phyloP scores from a whole-genome alignment of 106 monocot genomes.

The Allium fistulosum region DNA sequence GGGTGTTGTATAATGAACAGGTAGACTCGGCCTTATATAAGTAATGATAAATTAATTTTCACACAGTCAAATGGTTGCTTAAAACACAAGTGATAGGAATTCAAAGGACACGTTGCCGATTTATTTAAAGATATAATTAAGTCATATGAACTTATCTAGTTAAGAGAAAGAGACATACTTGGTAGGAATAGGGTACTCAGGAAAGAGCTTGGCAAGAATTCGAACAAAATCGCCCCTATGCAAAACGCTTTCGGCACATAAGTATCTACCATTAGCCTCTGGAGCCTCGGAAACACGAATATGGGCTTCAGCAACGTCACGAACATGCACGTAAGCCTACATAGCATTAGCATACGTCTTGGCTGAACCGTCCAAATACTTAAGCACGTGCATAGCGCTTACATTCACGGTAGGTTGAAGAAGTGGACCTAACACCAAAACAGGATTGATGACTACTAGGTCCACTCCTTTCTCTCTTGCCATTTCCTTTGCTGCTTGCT shows the following conservation, averaged over 20 bases:
- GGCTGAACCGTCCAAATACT: slow-evolving; percentile 40
- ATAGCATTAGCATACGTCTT: slow-evolving; percentile 61
- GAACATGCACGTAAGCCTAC: slow-evolving; percentile 57
- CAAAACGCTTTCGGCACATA: slow-evolving; percentile 52
- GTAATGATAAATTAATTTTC: too few relatives aligned
- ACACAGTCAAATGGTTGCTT: too few relatives aligned
- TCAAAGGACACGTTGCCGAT: too few relatives aligned
- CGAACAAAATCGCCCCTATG: slow-evolving; percentile 52
- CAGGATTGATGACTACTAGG: slow-evolving; percentile 40
- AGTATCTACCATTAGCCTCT: slow-evolving; percentile 26
- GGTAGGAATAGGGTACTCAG: slow-evolving; percentile 47
- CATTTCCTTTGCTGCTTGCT: slow-evolving; percentile 18
- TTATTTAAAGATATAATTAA: too few relatives aligned
- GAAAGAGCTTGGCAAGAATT: slow-evolving; percentile 54
- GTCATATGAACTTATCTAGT: slow-evolving; percentile 9
- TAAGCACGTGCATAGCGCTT: slow-evolving; percentile 29
- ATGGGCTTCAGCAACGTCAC: slow-evolving; percentile 55
- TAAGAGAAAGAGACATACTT: too few relatives aligned
- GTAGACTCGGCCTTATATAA: too few relatives aligned
- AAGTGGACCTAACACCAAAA: slow-evolving; percentile 40
- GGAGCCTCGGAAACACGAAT: slow-evolving; percentile 35
- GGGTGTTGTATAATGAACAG: too few relatives aligned
- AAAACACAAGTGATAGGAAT: too few relatives aligned
- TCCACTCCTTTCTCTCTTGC: slow-evolving; percentile 36
- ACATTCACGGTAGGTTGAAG: slow-evolving; percentile 38